A percentile compares a stretch with the other conserved stretches of the same genome.
These are phyloP conservation scores for Uronychia binucleata DNA, from an alignment of 73 alveolate species.

Conservation along the genomic window DNA sequence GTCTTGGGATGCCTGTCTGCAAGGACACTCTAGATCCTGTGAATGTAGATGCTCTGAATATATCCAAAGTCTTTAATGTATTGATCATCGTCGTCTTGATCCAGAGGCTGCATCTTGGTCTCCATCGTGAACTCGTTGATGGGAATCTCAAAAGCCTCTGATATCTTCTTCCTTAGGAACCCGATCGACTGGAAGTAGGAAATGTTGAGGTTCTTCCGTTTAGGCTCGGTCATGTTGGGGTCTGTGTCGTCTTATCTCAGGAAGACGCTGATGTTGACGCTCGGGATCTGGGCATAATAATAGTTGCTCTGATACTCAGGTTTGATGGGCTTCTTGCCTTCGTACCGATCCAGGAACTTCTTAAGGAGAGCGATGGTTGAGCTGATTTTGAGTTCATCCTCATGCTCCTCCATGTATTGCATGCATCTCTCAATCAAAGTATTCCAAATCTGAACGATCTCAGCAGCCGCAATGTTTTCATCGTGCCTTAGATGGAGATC, in stretches of 20 bases:
- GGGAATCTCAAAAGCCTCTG: conserved; percentile 43
- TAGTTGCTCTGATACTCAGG: conserved; percentile 11
- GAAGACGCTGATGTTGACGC: conserved; percentile 10
- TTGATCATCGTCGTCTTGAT: conserved; percentile 66
- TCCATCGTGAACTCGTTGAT: conserved; percentile 46
- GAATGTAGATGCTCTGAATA: conserved; percentile 7
- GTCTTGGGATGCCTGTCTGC: conserved; percentile 58
- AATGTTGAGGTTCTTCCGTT: conserved; percentile 1
- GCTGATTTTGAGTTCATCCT: background rate
- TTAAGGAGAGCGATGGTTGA: conserved; percentile 26
- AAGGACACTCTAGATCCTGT: background rate
- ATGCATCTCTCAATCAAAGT: conserved; percentile 34
- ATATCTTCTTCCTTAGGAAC: conserved; percentile 52
- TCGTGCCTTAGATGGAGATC: conserved; percentile 43
- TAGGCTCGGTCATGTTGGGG: background rate
- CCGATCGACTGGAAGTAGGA: conserved; percentile 37
- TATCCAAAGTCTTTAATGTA: conserved; percentile 34
- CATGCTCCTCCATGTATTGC: conserved; percentile 15
- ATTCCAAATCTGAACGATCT: conserved; percentile 10
- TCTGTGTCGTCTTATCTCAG: background rate
- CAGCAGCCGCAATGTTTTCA: conserved; percentile 5
- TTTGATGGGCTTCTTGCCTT: conserved; percentile 42
- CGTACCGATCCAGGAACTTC: conserved; percentile 60
- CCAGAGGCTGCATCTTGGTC: conserved; percentile 26
- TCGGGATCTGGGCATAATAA: conserved; percentile 1